Evolutionary conservation across 305 asterid species (phyloP).

Genomic region (Rubia peregrina): DNA sequence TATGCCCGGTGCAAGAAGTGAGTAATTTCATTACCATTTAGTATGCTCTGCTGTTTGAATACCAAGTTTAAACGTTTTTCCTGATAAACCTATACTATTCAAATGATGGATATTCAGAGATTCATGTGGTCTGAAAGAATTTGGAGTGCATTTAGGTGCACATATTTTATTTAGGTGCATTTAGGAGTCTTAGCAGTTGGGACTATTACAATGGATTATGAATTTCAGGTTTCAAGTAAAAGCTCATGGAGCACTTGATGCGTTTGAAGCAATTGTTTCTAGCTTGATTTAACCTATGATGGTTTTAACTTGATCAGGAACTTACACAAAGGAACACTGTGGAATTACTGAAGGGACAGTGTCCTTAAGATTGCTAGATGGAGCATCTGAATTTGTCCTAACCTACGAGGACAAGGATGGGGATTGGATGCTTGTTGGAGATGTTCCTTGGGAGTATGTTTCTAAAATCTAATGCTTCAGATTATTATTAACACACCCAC

Average conservation of each 20-base stretch:
- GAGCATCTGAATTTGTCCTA: conserved; percentile 61
- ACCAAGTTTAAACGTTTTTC: not conserved
- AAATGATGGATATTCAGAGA: not conserved
- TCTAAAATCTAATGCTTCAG: not conserved
- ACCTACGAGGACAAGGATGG: conserved; percentile 90
- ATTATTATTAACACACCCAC: not conserved
- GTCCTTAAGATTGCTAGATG: conserved; percentile 47
- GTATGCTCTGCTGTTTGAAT: not conserved
- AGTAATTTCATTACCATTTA: conserved; percentile 19
- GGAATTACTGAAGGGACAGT: conserved; percentile 27
- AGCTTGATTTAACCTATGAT: conserved; percentile 5
- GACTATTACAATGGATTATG: not conserved
- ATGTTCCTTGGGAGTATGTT: conserved; percentile 87
- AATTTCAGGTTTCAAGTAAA: not conserved
- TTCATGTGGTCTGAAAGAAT: not conserved
- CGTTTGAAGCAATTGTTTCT: conserved; percentile 4
- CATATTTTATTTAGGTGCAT: not conserved
- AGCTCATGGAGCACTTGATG: not conserved
- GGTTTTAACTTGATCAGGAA: conserved; percentile 26
- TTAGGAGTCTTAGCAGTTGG: not conserved
- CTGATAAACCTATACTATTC: not conserved
- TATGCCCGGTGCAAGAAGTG: conserved; percentile 42
- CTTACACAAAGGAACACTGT: conserved; percentile 39
- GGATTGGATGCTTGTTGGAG: conserved; percentile 94
- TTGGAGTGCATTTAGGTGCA: not conserved